A percentile compares a stretch with the other conserved stretches of the same genome.
phyloP scores from a whole-genome alignment of 306 rosid species.

The Cercis canadensis region DNA sequence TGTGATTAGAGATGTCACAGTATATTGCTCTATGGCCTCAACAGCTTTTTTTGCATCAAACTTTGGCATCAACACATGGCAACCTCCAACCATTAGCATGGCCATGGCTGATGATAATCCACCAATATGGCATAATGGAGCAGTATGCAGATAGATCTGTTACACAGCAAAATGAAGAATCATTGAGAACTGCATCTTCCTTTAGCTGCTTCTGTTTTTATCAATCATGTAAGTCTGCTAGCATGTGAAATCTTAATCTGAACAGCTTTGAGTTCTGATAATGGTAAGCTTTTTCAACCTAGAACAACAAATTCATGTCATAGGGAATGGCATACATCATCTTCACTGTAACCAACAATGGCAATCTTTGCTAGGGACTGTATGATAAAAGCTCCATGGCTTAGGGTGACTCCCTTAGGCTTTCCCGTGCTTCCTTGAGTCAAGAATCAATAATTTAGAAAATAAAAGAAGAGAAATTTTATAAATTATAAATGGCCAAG shows the following conservation, averaged over 20 bases:
- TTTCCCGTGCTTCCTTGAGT: conserved; percentile 83
- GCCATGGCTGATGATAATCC: conserved; percentile 91
- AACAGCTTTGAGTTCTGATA: conserved; percentile 30
- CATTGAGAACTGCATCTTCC: conserved; percentile 11
- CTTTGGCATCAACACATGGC: conserved; percentile 82
- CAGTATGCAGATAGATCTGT: conserved; percentile 86
- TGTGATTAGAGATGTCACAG: conserved; percentile 83
- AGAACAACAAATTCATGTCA: conserved; percentile 22
- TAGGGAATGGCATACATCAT: conserved; percentile 69
- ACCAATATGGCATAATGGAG: conserved; percentile 93
- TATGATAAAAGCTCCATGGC: conserved; percentile 72
- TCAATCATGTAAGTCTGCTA: conserved; percentile 7
- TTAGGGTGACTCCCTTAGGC: conserved; percentile 86
- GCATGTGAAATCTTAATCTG: not conserved
- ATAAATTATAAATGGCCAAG: not conserved
- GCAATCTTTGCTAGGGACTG: conserved; percentile 88
- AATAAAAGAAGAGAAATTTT: not conserved
- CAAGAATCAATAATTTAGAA: conserved; percentile 25
- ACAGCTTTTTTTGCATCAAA: conserved; percentile 67
- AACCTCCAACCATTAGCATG: conserved; percentile 80
- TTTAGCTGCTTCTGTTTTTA: conserved; percentile 15
- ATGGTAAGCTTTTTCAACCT: conserved; percentile 20
- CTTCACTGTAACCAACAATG: conserved; percentile 71
- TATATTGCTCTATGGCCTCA: conserved; percentile 54
- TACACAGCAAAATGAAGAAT: conserved; percentile 19